Base-by-base conservation (phyloP, 2,329 filamentous ascomycete genomes). In the Fusarium buxicola region DNA sequence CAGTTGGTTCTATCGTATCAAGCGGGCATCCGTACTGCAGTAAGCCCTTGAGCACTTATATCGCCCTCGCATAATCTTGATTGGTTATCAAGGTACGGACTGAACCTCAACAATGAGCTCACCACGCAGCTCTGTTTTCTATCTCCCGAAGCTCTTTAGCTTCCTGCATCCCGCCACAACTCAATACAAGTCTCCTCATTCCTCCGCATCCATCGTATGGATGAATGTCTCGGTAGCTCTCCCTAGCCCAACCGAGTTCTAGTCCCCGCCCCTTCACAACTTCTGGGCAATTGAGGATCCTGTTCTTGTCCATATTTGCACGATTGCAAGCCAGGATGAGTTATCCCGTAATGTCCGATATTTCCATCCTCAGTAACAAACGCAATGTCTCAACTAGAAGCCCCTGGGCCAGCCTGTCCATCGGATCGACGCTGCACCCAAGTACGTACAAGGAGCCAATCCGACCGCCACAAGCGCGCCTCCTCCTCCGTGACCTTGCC, bases 391-490 rank as follows among this genome's bases (percentile, higher is more conserved):
- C 18, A 16, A 44, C 39, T 24, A 48, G 41, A 16, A 49, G 44
- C 50, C 61, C 51, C 50, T 43, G 47, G 52, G 43, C 61, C 41
- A 43, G 57, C 35, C 50, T 60, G 31, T 25, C 21, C 63, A 66
- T 67, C 63, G 45, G 58, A 68, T 68, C 63, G 65, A 61, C 61
- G 31, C 38, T 60, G 58, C 36, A 35, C 18, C 44, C 10, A 35
- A 35, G 18, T 38, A 9, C 24, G 18, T 38, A 9, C 24, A 40
- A 60, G 43, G 49, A 59, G 52, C 50, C n/a, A n/a, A n/a, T n/a
- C 62, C 44, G 45, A 65, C 68, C 65, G 65, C 65, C 68, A 67
- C 68, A 67, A 64, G 58, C 65, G 63, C 60, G 56, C 53, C 63
- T 63, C 40, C 55, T 59, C 35, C 34, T 60, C 39, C 44, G 35